A percentile compares a stretch with the other conserved stretches of the same genome.
These are phyloP conservation scores for Fragaria vesca DNA, from an alignment of 306 rosid species.

Conservation along the genomic window DNA sequence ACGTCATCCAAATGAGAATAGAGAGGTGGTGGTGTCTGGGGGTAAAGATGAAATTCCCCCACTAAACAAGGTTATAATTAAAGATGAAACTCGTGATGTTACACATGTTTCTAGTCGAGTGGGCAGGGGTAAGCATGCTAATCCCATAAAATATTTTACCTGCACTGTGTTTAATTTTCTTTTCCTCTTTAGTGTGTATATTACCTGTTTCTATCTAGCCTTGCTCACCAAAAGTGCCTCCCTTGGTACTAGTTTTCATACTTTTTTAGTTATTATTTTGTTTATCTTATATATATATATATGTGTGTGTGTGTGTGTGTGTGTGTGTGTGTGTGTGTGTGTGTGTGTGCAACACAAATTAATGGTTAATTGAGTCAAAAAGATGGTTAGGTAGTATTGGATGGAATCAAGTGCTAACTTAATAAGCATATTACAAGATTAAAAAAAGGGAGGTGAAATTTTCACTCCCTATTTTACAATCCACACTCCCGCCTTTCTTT, in stretches of 20 bases:
- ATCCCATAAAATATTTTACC: background rate
- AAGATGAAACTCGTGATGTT: constrained; percentile 53
- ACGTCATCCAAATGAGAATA: constrained; percentile 32
- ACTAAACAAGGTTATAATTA: constrained; percentile 48
- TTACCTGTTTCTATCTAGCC: constrained; percentile 2
- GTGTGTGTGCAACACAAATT: background rate
- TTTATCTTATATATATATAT: background rate
- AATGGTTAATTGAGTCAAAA: background rate
- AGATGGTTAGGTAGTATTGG: background rate
- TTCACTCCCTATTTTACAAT: too few relatives aligned
- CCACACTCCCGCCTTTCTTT: too few relatives aligned
- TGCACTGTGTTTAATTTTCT: background rate
- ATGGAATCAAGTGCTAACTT: background rate
- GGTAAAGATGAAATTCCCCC: constrained; percentile 48
- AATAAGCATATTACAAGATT: background rate
- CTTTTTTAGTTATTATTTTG: background rate
- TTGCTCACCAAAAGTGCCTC: background rate
- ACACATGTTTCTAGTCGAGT: constrained; percentile 48
- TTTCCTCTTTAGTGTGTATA: background rate
- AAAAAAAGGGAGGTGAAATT: background rate
- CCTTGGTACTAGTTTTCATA: background rate
- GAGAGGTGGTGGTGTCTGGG: constrained; percentile 31
- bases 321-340: too few relatives aligned
- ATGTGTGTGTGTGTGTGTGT: too few relatives aligned
- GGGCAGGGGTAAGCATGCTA: constrained; percentile 56